Percentiles rank a stretch among this genome's conserved stretches.
phyloP scores from a whole-genome alignment of 2,329 filamentous ascomycete species.

The Elsinoe ampelina region DNA sequence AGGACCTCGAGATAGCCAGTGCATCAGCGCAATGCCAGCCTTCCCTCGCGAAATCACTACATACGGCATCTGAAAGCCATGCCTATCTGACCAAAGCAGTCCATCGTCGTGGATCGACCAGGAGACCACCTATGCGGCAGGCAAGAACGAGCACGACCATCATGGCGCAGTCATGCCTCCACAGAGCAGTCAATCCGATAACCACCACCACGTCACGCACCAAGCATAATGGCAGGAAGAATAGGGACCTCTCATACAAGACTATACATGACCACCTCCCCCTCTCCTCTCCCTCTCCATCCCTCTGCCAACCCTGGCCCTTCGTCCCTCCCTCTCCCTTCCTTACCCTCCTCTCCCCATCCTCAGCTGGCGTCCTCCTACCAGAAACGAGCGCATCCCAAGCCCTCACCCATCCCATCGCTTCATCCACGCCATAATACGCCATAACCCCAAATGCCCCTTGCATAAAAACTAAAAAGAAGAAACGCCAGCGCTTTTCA shows the following conservation, averaged over 20 bases:
- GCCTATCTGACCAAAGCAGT: no score
- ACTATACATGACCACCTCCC: not conserved
- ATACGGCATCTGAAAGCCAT: no score
- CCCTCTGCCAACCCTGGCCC: no score
- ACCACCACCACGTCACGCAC: not conserved
- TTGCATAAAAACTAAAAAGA: not conserved
- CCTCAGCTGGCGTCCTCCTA: not conserved
- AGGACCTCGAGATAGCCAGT: no score
- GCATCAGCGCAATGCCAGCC: no score
- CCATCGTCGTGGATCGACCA: no score
- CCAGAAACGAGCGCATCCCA: not conserved
- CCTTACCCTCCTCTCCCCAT: not conserved
- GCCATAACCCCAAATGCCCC: not conserved
- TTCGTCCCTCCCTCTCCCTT: not conserved
- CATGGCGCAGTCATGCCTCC: not conserved
- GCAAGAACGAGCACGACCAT: no score
- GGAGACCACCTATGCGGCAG: no score
- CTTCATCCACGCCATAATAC: not conserved
- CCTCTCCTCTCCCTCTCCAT: not conserved
- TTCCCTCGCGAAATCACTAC: no score
- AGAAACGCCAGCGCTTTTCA: constrained; percentile 8
- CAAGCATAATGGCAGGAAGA: not conserved
- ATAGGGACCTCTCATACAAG: not conserved
- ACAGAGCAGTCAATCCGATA: not conserved
- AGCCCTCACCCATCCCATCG: not conserved